These are phyloP conservation scores for Monosporascus sp. DNA, from an alignment of 2,329 filamentous ascomycete species.

Conservation along the genomic window DNA sequence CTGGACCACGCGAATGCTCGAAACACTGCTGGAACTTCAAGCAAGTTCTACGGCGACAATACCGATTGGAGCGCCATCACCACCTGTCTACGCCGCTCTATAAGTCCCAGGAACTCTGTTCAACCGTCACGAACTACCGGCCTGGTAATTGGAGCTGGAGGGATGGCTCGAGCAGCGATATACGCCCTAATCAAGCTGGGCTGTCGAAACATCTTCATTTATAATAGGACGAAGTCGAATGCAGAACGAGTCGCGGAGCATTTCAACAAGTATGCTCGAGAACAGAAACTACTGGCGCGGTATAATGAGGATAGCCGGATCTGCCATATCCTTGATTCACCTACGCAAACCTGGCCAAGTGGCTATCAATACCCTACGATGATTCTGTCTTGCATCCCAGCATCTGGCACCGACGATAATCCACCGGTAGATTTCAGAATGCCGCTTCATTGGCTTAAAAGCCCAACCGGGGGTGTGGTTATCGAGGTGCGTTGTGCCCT, in stretches of 20 bases:
- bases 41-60: constrained; percentile 64
- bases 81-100: constrained; percentile 56
- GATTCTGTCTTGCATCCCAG: constrained; percentile 66
- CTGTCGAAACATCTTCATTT: constrained; percentile 66
- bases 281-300: constrained; percentile 25
- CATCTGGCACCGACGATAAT: constrained; percentile 53
- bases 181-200: constrained; percentile 70
- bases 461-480: constrained; percentile 66
- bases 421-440: constrained; percentile 64
- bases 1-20: constrained; percentile 53
- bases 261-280: constrained; percentile 51
- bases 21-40: constrained; percentile 54
- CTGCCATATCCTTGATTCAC: constrained; percentile 51
- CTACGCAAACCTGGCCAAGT: constrained; percentile 58
- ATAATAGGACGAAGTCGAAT: constrained; percentile 58
- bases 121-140: constrained; percentile 47
- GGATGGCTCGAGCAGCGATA: constrained; percentile 69
- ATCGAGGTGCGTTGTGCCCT: constrained; percentile 44
- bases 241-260: constrained; percentile 59
- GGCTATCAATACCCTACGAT: constrained; percentile 61
- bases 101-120: constrained; percentile 61
- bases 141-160: constrained; percentile 57
- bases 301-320: constrained; percentile 32
- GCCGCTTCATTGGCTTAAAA: constrained; percentile 63
- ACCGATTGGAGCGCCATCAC: constrained; percentile 65